phyloP scores from a whole-genome alignment of 257 asterid genomes.

The Eustoma russellianum region DNA sequence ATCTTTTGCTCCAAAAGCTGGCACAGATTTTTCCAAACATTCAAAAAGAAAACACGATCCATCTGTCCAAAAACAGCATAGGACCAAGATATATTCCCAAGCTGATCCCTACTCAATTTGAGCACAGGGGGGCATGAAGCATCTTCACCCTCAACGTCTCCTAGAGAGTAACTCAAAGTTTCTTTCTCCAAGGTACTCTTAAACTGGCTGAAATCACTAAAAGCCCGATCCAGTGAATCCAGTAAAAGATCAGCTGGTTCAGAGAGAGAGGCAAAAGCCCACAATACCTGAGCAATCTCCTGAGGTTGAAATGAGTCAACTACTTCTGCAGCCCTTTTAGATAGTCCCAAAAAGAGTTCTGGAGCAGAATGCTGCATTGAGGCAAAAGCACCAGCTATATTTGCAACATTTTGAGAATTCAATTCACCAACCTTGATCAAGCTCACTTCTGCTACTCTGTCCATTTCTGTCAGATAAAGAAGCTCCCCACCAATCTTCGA shows the following conservation, averaged over 20 bases:
- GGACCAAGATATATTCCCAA: slow-evolving; percentile 80
- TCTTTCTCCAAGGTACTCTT: slow-evolving; percentile 22
- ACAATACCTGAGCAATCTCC: slow-evolving; percentile 82
- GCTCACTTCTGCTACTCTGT: slow-evolving; percentile 87
- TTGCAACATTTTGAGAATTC: slow-evolving; percentile 89
- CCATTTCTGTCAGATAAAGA: slow-evolving; percentile 93
- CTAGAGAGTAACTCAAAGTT: slow-evolving; percentile 22
- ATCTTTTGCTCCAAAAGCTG: slow-evolving; percentile 49
- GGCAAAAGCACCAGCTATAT: slow-evolving; percentile 90
- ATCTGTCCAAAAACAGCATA: slow-evolving; percentile 78
- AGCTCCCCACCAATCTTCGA: slow-evolving; percentile 93
- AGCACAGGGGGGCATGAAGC: slow-evolving; percentile 19
- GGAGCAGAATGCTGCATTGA: slow-evolving; percentile 94
- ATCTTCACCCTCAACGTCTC: slow-evolving; percentile 7
- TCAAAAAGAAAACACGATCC: slow-evolving; percentile 44
- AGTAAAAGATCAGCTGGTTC: slow-evolving; percentile 60
- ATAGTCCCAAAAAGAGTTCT: slow-evolving; percentile 51
- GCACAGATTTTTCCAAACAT: slow-evolving; percentile 47
- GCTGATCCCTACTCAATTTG: slow-evolving; percentile 56
- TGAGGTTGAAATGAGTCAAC: slow-evolving; percentile 64
- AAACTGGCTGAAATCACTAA: slow-evolving; percentile 30
- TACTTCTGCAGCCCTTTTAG: slow-evolving; percentile 53
- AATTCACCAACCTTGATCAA: slow-evolving; percentile 55
- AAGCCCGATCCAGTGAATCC: slow-evolving; percentile 56
- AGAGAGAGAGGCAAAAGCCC: slow-evolving; percentile 93